A percentile compares a stretch with the other conserved stretches of the same genome.
These are phyloP conservation scores for Nissolia schottii DNA, from an alignment of 306 rosid genomes.

Conservation along the genomic window DNA sequence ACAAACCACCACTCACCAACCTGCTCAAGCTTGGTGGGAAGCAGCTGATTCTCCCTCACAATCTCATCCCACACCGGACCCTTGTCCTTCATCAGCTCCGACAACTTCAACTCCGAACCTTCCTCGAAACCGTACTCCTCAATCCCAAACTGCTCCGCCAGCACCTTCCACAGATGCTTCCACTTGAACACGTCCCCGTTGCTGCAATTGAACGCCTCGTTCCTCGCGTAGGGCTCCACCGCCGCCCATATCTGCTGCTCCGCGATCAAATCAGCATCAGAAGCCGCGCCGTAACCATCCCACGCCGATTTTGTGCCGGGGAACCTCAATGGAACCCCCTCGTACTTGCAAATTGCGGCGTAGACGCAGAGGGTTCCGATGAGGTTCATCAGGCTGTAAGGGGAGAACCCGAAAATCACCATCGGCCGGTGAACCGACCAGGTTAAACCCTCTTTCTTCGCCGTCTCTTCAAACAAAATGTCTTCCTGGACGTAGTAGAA, in stretches of 20 bases:
- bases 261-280: conserved; percentile 74
- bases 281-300: conserved; percentile 38
- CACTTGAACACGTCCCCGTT: conserved; percentile 66
- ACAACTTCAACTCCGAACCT: conserved; percentile 27
- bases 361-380: conserved; percentile 50
- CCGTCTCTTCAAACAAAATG: conserved; percentile 42
- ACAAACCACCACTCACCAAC: conserved; percentile 59
- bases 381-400: conserved; percentile 61
- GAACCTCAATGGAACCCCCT: conserved; percentile 48
- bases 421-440: conserved; percentile 66
- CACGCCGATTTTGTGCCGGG: conserved; percentile 52
- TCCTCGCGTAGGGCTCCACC: conserved; percentile 61
- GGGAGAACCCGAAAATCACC: conserved; percentile 59
- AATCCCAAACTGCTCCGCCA: conserved; percentile 65
- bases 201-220: conserved; percentile 58
- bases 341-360: conserved; percentile 72
- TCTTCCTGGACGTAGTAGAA: conserved; percentile 62
- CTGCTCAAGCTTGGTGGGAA: conserved; percentile 39
- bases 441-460: conserved; percentile 43
- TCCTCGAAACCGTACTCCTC: conserved; percentile 62
- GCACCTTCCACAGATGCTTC: conserved; percentile 64
- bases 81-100: conserved; percentile 51
- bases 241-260: conserved; percentile 84
- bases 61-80: conserved; percentile 61
- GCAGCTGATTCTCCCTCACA: conserved; percentile 49